Evolutionary conservation across 345 rosid genomes (phyloP), one percentile per base, ranked within the genome.

Genomic region (Moricandia moricandioides): DNA sequence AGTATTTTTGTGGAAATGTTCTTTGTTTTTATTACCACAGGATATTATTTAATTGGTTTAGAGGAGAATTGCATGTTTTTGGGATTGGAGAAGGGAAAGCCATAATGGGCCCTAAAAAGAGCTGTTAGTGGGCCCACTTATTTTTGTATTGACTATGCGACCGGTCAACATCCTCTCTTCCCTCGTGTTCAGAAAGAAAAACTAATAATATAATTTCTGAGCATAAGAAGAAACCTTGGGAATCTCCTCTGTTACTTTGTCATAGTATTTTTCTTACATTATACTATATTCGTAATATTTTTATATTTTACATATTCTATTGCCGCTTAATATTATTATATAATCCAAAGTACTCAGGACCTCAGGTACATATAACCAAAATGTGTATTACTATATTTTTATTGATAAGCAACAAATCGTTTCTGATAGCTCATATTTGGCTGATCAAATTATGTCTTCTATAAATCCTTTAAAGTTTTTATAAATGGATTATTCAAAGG

Each of bases 121-220:
- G 57, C 58, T 34, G 1, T 29, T 29, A 71, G 57, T 2, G 70
- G 83, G 78, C 80, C 80, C 79, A 67, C 71, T 49, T 27, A 4
- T 1, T 30, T 77, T 73, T 79, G 79, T 76, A 69, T 69, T 66
- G 63, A 74, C 71, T 62, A 77, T 56, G 68, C 65, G 86, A 81
- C 79, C 69, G 69, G 87, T 84, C 87, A 82, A 84, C 83, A 79
- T 77, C 79, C 79, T 70, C 78, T 66, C 78, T 66, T 63, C 33
- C 67, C 59, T 58, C 73, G 74, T 75, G 56, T 68, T 58, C 11
- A 12, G 27, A 56, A 56, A 21, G 24, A 21, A 56, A 16, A 45
- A 45, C 35, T 11, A 54, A 52, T 31, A 63, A 21, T 21, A 21
- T 21, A 21, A 21, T 21, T 13, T 49, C 55, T 49, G 24, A 49